Percentiles rank a stretch among this genome's conserved stretches.
phyloP scores from a whole-genome alignment of 129 eudicot genomes.

The Centaurea solstitialis region DNA sequence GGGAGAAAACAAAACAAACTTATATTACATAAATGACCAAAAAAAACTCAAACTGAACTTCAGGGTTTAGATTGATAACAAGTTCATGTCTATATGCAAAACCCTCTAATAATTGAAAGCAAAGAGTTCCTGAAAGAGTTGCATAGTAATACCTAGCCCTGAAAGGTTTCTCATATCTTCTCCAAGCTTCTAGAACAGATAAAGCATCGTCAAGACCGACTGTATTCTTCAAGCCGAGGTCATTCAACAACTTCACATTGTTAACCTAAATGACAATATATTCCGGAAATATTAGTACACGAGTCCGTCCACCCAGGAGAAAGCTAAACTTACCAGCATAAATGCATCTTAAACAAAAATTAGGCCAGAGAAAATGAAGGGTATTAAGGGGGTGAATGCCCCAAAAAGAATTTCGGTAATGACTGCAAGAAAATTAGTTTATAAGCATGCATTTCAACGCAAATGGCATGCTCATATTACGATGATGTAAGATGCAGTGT shows the following conservation, averaged over 20 bases:
- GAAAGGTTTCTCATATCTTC: constrained; percentile 47
- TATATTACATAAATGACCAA: neutral
- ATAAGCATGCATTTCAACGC: neutral
- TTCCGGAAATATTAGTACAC: neutral
- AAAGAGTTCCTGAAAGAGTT: neutral
- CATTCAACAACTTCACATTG: constrained; percentile 52
- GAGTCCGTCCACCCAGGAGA: neutral
- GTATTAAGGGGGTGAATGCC: neutral
- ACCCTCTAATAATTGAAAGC: neutral
- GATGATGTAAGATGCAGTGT: neutral
- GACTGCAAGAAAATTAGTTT: neutral
- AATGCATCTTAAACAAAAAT: neutral
- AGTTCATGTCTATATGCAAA: neutral
- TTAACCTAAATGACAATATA: constrained; percentile 46
- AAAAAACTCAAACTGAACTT: too few relatives aligned
- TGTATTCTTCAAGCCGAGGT: constrained; percentile 62
- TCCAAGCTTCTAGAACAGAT: constrained; percentile 55
- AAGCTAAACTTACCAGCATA: neutral
- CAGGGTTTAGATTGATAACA: neutral
- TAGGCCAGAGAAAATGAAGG: neutral
- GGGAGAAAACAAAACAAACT: neutral
- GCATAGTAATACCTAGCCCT: constrained; percentile 56
- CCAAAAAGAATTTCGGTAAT: neutral
- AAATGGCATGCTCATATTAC: neutral
- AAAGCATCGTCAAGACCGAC: constrained; percentile 63